phyloP scores from a whole-genome alignment of 2,329 filamentous ascomycete species.

The Ustulina deusta region DNA sequence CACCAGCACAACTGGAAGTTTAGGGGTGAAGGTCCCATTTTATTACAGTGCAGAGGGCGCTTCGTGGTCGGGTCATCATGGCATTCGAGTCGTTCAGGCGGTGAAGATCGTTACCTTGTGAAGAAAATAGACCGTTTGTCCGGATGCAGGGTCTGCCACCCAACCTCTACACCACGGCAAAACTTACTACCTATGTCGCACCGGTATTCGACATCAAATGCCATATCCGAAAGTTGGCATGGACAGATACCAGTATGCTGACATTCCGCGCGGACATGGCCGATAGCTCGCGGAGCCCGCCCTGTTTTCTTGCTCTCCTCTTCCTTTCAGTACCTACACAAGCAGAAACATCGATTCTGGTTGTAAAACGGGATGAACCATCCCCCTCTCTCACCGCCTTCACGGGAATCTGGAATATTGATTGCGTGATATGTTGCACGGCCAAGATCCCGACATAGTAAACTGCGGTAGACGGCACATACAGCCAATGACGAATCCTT shows the following conservation, averaged over 20 bases:
- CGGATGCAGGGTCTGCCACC: conserved; percentile 10
- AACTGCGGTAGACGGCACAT: not conserved
- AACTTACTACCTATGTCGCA: too few relatives aligned
- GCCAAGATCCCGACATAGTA: conserved; percentile 8
- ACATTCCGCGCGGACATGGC: conserved; percentile 13
- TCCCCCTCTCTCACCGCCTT: conserved; percentile 28
- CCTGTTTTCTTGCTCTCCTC: not conserved
- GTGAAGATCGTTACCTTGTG: conserved; percentile 31
- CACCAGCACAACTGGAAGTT: not conserved
- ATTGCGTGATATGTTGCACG: conserved; percentile 34
- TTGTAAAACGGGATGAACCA: not conserved
- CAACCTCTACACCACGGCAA: not conserved
- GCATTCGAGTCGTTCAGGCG: conserved; percentile 25
- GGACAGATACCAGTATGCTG: conserved; percentile 14
- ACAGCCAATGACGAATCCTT: conserved; percentile 2
- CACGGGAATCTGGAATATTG: conserved; percentile 5
- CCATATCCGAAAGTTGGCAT: conserved; percentile 7
- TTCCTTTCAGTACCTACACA: not conserved
- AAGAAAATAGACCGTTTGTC: conserved; percentile 21
- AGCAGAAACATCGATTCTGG: conserved; percentile 1
- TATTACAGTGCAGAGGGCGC: not conserved
- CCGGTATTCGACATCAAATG: conserved; percentile 9
- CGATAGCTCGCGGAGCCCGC: not conserved
- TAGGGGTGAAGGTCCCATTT: conserved; percentile 20
- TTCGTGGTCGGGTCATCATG: not conserved